Base-by-base conservation (phyloP, 306 rosid genomes). In the Glycine soja region DNA sequence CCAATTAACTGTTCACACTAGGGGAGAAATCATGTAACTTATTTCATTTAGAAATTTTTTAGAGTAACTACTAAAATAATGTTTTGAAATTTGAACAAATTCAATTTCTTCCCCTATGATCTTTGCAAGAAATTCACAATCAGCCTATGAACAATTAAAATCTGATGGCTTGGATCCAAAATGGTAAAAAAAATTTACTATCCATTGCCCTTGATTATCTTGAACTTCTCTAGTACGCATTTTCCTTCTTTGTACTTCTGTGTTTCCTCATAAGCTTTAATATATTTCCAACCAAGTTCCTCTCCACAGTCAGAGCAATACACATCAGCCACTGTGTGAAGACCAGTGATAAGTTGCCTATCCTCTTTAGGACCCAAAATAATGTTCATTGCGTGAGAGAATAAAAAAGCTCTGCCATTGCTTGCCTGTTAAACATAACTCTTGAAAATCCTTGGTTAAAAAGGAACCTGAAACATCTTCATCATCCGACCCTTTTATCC, bases 211-310 rank as follows among this genome's bases (percentile, higher is more conserved):
- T 72, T 78, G 15, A 70, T 81, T 47, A 91, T 93, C 91, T 88
- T 91, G 85, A 88, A 87, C 80, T 89, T 91, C 77, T 86, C 94
- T 48, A 93, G 85, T 1, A 91, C 77, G 63, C 83, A 74, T 64
- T 91, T 93, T 9, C 94, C 97, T 86, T 88, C 97, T 81, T 92
- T 92, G 76, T 92, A 88, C 79, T 87, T 92, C 43, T 90, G 94
- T 68, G 88, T 52, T 81, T 76, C 84, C 65, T 88, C 90, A 78
- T 69, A 89, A 78, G 97, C 94, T 47, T 70, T 86, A 7, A 85
- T 57, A 70, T 91, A 91, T 76, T 89, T 93, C 93, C 98, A 93
- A 2, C 97, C 94, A 73, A 91, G 83, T 4, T 74, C 59, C 65
- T 86, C 89, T 32, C 89, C 88, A 79, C 98, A 93, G 50, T 89